These are phyloP conservation scores for Camelina neglecta DNA, from an alignment of 345 rosid genomes.

Conservation along the genomic window DNA sequence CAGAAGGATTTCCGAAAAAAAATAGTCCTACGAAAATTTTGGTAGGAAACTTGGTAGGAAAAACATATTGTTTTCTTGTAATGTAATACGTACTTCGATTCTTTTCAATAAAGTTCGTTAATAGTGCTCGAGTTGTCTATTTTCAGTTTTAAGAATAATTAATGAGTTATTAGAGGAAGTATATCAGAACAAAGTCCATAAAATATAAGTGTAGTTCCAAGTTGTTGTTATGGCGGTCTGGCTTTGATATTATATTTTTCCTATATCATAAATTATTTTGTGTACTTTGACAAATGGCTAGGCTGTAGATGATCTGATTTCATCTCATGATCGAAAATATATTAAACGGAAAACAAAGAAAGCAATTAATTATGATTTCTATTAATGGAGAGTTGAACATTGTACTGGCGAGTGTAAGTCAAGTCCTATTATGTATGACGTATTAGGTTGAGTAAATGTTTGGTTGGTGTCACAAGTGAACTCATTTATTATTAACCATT, in stretches of 20 bases:
- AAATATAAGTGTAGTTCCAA: background rate
- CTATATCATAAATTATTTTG: background rate
- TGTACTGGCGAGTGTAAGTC: conserved; percentile 20
- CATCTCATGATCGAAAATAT: conserved; percentile 5
- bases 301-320: conserved; percentile 2
- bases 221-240: background rate
- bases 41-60: too few species aligned
- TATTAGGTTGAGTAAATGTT: conserved; percentile 40
- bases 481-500: conserved; percentile 28
- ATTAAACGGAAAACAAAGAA: conserved; percentile 33
- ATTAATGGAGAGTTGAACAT: conserved; percentile 18
- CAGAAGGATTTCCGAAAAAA: too few species aligned
- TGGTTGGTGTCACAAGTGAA: conserved; percentile 40
- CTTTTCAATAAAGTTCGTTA: background rate
- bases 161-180: too few species aligned
- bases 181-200: background rate
- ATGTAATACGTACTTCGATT: background rate
- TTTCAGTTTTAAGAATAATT: background rate
- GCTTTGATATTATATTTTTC: background rate
- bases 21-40: too few species aligned
- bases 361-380: conserved; percentile 27
- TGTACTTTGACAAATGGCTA: background rate
- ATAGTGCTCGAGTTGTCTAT: background rate
- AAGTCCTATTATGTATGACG: conserved; percentile 32
- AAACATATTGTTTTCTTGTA: too few species aligned